These are phyloP conservation scores for Wallacemonas sp. DNA, from an alignment of 208 protist genomes.

Conservation along the genomic window DNA sequence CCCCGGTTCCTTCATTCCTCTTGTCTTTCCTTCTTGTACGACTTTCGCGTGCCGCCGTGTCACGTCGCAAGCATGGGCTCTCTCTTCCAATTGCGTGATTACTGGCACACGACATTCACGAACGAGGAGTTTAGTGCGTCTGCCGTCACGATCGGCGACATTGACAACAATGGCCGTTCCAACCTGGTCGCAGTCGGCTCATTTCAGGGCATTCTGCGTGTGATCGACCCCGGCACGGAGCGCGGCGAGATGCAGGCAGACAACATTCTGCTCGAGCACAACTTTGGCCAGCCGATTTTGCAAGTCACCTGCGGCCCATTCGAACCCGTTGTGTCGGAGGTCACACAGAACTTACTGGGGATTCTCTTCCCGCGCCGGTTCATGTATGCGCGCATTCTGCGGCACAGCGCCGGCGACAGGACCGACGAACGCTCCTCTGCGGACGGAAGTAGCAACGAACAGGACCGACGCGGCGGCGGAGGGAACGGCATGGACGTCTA, in stretches of 20 bases:
- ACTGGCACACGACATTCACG: constrained; percentile 79
- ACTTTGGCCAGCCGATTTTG: constrained; percentile 87
- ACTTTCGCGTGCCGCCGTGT: too few species aligned
- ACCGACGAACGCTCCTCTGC: neutral
- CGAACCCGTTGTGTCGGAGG: constrained; percentile 32
- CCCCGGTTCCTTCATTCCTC: too few species aligned
- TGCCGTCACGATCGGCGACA: constrained; percentile 65
- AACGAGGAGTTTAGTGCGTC: constrained; percentile 80
- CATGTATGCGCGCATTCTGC: constrained; percentile 49
- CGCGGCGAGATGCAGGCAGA: constrained; percentile 52
- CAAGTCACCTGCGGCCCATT: constrained; percentile 83
- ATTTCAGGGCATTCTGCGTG: constrained; percentile 84
- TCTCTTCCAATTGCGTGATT: constrained; percentile 91
- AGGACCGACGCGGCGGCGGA: neutral
- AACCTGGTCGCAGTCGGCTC: constrained; percentile 83
- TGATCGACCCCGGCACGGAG: constrained; percentile 60
- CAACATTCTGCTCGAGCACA: constrained; percentile 83
- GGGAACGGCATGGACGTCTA: constrained; percentile 10
- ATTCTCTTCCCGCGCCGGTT: constrained; percentile 84
- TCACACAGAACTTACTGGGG: constrained; percentile 59
- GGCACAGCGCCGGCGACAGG: constrained; percentile 13
- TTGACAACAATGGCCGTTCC: constrained; percentile 57
- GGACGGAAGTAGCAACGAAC: neutral
- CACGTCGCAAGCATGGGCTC: constrained; percentile 87
- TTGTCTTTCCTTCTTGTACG: too few species aligned